Evolutionary conservation across 306 rosid genomes (phyloP).

Genomic region (Cajanus cajan): DNA sequence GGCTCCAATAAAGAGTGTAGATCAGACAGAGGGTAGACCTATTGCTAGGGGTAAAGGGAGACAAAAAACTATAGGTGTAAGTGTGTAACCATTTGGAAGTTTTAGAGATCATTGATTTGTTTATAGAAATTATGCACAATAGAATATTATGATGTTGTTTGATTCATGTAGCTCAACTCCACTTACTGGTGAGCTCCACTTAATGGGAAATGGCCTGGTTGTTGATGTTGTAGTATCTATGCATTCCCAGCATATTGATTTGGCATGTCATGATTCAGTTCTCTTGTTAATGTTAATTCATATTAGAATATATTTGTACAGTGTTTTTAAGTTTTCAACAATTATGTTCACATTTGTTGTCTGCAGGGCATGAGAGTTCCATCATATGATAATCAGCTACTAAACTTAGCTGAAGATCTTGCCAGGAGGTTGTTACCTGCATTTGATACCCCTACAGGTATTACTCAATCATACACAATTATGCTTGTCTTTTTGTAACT

Average conservation of each 20-base stretch:
- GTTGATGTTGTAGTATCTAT: background rate
- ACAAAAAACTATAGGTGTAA: background rate
- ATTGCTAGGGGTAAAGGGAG: background rate
- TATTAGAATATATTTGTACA: background rate
- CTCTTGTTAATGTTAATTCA: background rate
- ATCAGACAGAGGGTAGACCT: background rate
- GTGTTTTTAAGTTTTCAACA: slow-evolving; percentile 11
- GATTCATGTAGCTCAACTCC: background rate
- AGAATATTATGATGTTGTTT: background rate
- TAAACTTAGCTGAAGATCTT: slow-evolving; percentile 88
- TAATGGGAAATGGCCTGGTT: background rate
- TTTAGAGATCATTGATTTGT: background rate
- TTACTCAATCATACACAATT: slow-evolving; percentile 16
- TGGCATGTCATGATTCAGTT: background rate
- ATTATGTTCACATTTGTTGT: slow-evolving; percentile 1
- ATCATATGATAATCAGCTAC: slow-evolving; percentile 72
- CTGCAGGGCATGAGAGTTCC: slow-evolving; percentile 89
- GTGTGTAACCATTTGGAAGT: background rate
- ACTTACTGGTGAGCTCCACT: background rate
- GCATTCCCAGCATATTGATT: background rate
- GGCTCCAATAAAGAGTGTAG: background rate
- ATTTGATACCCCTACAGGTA: slow-evolving; percentile 97
- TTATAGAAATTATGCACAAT: background rate
- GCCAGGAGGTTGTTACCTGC: slow-evolving; percentile 91
- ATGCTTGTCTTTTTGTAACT: slow-evolving; percentile 13